Evolutionary conservation across 495 filamentous ascomycete genomes (phyloP), one percentile per base, ranked within the genome.

Genomic region (Glarea lozoyensis): DNA sequence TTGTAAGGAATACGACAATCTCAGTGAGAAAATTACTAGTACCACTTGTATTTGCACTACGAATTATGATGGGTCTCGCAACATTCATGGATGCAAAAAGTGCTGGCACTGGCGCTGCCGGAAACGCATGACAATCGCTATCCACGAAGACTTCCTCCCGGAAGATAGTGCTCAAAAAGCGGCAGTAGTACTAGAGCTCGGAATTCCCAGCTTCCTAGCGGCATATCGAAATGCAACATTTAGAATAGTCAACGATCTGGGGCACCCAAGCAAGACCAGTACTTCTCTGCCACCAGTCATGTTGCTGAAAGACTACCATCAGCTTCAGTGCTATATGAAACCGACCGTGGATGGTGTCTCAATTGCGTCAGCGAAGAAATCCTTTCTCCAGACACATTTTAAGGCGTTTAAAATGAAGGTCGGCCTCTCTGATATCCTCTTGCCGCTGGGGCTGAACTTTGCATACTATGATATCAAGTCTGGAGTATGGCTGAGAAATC

Each of bases 361-460:
- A 3, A 59, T 68, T 9, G 65, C 55, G 2, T 69, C 65, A 22
- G 46, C 42, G 17, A 62, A 37, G 1, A 69, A 69, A 38, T 59
- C 62, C 0, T 62, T 63, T 42, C 25, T 58, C 1, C 36, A 44
- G 9, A 53, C 57, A 2, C 66, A 68, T 46, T 69, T 59, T 42
- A 48, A 51, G 11, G 10, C 13, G 1, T 23, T 47, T n/a, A 15
- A 25, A 12, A 58, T 65, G 37, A 58, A 57, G 4, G 60, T 58
- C 12, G 15, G 32, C 10, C 46, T 63, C n/a, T 19, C 48, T 15
- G 19, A 60, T 13, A 43, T 66, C 9, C 45, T 45, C 35, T 35
- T 49, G 5, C 55, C 60, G 1, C 50, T 51, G 31, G 59, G 49
- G 34, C 42, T 62, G 19, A 52, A 56, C 13, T 55, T 62, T 33